Evolutionary conservation across 2,329 filamentous ascomycete species (phyloP).

Genomic region (Aschersonia sp.): DNA sequence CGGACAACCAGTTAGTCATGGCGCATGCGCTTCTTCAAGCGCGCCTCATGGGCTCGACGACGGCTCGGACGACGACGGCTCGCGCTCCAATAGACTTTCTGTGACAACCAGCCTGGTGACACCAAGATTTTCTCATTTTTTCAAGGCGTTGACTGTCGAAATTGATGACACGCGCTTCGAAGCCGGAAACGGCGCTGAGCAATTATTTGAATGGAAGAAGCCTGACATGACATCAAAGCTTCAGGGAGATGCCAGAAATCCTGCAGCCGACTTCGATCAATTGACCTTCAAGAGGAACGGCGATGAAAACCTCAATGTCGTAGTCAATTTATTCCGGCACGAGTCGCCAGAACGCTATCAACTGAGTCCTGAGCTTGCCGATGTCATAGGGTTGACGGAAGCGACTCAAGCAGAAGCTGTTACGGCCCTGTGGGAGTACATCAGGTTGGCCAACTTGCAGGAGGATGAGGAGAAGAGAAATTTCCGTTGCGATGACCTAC

Average conservation of each 20-base stretch:
- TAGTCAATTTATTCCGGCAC: conserved; percentile 71
- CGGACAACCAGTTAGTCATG: background rate
- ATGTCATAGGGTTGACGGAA: conserved; percentile 74
- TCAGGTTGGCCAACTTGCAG: conserved; percentile 70
- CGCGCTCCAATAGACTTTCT: conserved; percentile 34
- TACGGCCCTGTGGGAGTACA: conserved; percentile 92
- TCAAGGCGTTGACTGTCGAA: conserved; percentile 64
- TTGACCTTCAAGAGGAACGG: conserved; percentile 82
- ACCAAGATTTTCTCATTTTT: conserved; percentile 59
- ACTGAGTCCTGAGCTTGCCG: conserved; percentile 64
- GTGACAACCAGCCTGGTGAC: conserved; percentile 5
- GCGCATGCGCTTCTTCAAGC: background rate
- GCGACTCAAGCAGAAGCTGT: conserved; percentile 79
- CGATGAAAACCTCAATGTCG: conserved; percentile 86
- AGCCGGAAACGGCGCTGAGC: conserved; percentile 37
- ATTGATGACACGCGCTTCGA: conserved; percentile 44
- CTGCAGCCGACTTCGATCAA: conserved; percentile 72
- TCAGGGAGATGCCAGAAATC: conserved; percentile 22
- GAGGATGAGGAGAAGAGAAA: conserved; percentile 92
- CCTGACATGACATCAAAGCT: conserved; percentile 43
- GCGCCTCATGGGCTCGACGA: background rate
- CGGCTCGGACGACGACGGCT: conserved; percentile 7
- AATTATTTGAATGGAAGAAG: conserved; percentile 75
- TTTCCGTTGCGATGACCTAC: conserved; percentile 74
- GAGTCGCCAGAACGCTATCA: conserved; percentile 77